Conservation (phyloP, 2,329 filamentous ascomycete species). For the Botrytis hyacinthi region DNA sequence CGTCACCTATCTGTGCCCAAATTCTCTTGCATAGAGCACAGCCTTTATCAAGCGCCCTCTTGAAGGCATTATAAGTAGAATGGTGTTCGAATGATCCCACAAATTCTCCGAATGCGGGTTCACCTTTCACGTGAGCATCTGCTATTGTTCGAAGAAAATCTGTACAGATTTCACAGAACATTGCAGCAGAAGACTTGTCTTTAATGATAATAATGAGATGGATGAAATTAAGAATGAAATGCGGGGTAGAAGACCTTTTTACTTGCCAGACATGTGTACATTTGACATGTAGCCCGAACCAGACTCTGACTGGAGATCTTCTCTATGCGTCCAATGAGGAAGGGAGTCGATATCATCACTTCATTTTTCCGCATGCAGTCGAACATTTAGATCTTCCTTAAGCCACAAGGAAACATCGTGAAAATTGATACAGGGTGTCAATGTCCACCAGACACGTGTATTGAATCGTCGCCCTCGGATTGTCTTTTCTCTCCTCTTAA, state of each 20-base stretch:
- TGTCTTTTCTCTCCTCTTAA: accelerated
- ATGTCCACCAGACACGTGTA: neutral
- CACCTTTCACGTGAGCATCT: accelerated
- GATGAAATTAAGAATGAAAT: accelerated
- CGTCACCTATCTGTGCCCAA: accelerated
- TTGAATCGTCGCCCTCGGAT: neutral
- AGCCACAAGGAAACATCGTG: too few species aligned
- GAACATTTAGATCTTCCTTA: too few species aligned
- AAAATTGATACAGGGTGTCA: too few species aligned
- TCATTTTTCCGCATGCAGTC: too few species aligned
- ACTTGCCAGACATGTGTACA: neutral
- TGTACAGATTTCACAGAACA: neutral
- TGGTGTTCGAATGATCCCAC: neutral
- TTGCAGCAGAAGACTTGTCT: too few species aligned
- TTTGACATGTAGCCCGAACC: neutral
- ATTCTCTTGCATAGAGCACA: neutral
- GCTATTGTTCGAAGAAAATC: neutral
- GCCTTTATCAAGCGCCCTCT: neutral
- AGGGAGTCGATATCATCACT: neutral
- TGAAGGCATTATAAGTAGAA: neutral
- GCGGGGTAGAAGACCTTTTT: neutral
- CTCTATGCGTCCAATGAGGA: neutral
- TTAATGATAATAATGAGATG: neutral
- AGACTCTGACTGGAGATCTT: neutral
- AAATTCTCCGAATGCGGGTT: accelerated